Evolutionary conservation across 202 grass and related monocot genomes (phyloP), one percentile per base, ranked within the genome.

Genomic region (Hordeum pubiflorum): DNA sequence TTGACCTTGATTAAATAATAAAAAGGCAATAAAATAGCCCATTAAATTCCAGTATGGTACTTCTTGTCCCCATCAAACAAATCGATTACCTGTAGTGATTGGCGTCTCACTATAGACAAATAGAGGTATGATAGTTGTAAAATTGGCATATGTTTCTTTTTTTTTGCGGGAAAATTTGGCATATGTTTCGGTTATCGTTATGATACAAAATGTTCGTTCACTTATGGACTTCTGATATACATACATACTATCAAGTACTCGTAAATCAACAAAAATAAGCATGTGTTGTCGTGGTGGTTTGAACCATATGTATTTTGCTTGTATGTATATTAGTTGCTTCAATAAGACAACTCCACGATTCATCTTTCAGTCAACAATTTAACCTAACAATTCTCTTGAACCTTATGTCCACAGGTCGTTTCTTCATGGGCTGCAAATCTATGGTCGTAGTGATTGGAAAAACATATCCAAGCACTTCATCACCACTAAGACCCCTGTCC

Each of bases 391-490:
- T 33, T 33, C 14, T 27, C 17, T 2, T 27, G 17, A 67, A 68
- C 24, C 7, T 20, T 13, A 17, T 58, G 50, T 6, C 0, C 41
- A 2, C 14, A 89, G 79, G 69, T 18, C 9, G 6, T 89, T 89
- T 34, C 79, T 89, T 12, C 54, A 13, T 10, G 89, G 89, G 3
- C 7, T 91, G 0, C 0, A 1, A 0, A 18, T 44, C 23, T 85
- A 63, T 7, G 85, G 89, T 0, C 74, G 62, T 1, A 77, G 85
- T 2, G 41, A 85, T 0, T 91, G 85, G 85, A 79, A 77, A 32
- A 78, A 56, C 58, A 87, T 87, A 39, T 87, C 73, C 12, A 87
- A 8, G 9, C 2, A 69, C 27, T 81, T 78, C 1, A 78, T 82
- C 29, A 60, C n/a, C 21, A 87, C 81, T 1, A 87, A 20, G 39